Evolutionary conservation across 768 basidiomycete genomes (phyloP).

Genomic region (Hypholoma sublateritium): DNA sequence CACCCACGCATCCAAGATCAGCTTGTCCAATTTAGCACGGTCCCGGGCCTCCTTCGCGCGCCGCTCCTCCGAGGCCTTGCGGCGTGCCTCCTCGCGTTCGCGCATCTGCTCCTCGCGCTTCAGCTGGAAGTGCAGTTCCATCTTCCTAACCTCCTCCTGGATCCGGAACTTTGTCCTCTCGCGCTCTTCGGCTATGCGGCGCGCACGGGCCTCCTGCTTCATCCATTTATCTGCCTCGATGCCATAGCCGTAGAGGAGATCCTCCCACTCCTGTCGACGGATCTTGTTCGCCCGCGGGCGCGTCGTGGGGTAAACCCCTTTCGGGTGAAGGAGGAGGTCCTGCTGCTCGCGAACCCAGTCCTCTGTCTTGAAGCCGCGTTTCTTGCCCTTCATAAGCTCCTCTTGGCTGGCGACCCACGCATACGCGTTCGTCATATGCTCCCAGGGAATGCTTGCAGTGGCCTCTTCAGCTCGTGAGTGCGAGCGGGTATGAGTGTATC

Average conservation of each 20-base stretch:
- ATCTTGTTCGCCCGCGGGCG: slow-evolving; percentile 14
- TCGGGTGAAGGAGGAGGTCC: slow-evolving; percentile 24
- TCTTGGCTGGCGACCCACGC: slow-evolving; percentile 52
- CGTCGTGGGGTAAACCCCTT: not conserved
- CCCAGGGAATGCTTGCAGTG: slow-evolving; percentile 30
- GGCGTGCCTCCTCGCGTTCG: slow-evolving; percentile 47
- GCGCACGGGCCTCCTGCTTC: slow-evolving; percentile 45
- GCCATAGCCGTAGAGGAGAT: slow-evolving; percentile 50
- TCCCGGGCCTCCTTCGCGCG: slow-evolving; percentile 46
- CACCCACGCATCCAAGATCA: slow-evolving; percentile 55
- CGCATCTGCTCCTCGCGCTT: slow-evolving; percentile 50
- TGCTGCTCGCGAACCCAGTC: slow-evolving; percentile 69
- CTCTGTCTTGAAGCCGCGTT: slow-evolving; percentile 51
- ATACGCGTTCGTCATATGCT: slow-evolving; percentile 37
- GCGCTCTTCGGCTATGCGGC: slow-evolving; percentile 42
- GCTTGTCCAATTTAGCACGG: slow-evolving; percentile 40
- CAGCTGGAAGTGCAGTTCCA: slow-evolving; percentile 51
- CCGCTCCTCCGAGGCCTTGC: slow-evolving; percentile 33
- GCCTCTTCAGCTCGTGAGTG: slow-evolving; percentile 9
- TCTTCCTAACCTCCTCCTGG: slow-evolving; percentile 54
- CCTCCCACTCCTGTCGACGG: slow-evolving; percentile 48
- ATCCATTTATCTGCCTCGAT: slow-evolving; percentile 54
- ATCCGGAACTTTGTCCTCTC: slow-evolving; percentile 46
- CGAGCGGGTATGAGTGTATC: slow-evolving; percentile 8
- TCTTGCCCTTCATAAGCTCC: slow-evolving; percentile 41